These are phyloP conservation scores for Scedosporium apiospermum DNA, from an alignment of 2,329 filamentous ascomycete species.

Conservation along the genomic window DNA sequence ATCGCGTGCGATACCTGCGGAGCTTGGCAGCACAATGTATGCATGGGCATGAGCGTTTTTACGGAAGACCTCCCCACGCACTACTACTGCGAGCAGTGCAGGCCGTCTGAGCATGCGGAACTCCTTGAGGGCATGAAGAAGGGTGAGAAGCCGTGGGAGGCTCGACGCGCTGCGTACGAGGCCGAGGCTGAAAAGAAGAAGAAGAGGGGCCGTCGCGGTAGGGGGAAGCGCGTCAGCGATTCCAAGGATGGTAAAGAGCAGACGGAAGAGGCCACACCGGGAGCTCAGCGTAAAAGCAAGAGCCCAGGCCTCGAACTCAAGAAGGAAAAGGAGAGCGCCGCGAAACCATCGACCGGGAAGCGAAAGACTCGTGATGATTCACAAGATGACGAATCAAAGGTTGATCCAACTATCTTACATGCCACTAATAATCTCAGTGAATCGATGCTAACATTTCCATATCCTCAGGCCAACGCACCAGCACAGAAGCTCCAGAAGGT, in stretches of 20 bases:
- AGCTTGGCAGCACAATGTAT: conserved; percentile 96
- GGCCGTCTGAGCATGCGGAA: conserved; percentile 71
- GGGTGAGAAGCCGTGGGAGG: conserved; percentile 84
- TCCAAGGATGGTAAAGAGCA: conserved; percentile 30
- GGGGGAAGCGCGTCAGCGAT: conserved; percentile 59
- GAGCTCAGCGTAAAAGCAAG: conserved; percentile 9
- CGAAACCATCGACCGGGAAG: conserved; percentile 37
- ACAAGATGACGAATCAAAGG: conserved; percentile 41
- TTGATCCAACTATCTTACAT: conserved; percentile 12
- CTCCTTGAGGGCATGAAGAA: conserved; percentile 68
- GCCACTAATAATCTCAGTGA: neutral
- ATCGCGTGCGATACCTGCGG: conserved; percentile 89
- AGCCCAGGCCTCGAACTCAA: conserved; percentile 21
- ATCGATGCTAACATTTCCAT: neutral
- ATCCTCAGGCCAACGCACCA: conserved; percentile 23
- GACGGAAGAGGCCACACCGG: conserved; percentile 9
- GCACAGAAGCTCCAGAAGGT: conserved; percentile 44
- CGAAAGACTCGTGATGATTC: conserved; percentile 49
- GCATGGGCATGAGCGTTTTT: conserved; percentile 75
- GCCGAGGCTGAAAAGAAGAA: conserved; percentile 49
- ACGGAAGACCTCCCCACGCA: conserved; percentile 68
- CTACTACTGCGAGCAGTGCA: conserved; percentile 90
- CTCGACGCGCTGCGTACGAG: conserved; percentile 52
- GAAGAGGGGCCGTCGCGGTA: conserved; percentile 50
- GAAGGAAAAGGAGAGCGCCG: conserved; percentile 35